phyloP scores from a whole-genome alignment of 1,284 basidiomycete genomes.

The Pisolithus thermaeus region DNA sequence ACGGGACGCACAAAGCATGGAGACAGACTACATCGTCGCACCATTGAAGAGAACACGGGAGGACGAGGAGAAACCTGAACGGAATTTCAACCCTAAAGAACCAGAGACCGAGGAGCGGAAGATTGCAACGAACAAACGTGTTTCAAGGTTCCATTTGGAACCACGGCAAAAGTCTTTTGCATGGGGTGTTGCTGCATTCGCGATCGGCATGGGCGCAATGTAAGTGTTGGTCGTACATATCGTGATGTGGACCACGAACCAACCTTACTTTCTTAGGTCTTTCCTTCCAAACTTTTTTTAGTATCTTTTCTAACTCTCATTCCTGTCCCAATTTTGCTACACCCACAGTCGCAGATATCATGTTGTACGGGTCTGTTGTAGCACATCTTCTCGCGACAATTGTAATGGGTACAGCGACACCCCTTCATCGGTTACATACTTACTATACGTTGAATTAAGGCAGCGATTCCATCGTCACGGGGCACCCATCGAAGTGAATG shows the following conservation, averaged over 20 bases:
- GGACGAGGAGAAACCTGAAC: constrained; percentile 38
- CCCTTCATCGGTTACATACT: too few relatives aligned
- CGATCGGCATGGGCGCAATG: constrained; percentile 66
- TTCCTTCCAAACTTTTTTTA: constrained; percentile 29
- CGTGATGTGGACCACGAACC: too few relatives aligned
- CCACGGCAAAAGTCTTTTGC: constrained; percentile 63
- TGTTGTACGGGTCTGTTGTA: too few relatives aligned
- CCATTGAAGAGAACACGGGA: constrained; percentile 50
- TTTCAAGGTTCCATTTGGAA: constrained; percentile 45
- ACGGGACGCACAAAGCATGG: constrained; percentile 22
- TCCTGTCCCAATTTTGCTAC: too few relatives aligned
- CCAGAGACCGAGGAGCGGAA: constrained; percentile 51
- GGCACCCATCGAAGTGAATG: too few relatives aligned
- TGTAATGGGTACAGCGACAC: too few relatives aligned
- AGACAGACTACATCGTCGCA: constrained; percentile 23
- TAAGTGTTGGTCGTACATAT: constrained; percentile 31
- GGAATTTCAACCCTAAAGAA: constrained; percentile 60
- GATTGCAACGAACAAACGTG: constrained; percentile 60
- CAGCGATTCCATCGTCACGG: too few relatives aligned
- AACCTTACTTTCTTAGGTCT: constrained; percentile 17
- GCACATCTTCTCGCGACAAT: too few relatives aligned
- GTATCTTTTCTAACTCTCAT: too few relatives aligned
- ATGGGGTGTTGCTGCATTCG: constrained; percentile 73
- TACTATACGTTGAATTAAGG: too few relatives aligned
- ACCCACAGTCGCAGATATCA: too few relatives aligned